These are phyloP conservation scores for Lasiosphaeria ovina DNA, from an alignment of 495 filamentous ascomycete genomes.

Conservation along the genomic window DNA sequence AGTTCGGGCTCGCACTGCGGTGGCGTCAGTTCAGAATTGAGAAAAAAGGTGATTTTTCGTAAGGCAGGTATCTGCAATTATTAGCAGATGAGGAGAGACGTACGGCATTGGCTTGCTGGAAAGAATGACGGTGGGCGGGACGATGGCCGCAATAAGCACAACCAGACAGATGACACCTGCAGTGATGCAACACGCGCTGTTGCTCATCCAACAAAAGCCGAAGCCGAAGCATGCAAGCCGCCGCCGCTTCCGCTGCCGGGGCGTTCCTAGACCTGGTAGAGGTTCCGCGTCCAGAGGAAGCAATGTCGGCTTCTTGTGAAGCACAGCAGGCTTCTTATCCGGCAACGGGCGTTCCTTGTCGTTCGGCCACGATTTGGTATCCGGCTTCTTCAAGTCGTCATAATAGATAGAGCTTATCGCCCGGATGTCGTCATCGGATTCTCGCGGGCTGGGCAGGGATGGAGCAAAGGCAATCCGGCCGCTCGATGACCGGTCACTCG, in stretches of 20 bases:
- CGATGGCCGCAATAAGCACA: neutral
- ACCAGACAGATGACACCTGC: neutral
- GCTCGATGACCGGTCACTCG: neutral
- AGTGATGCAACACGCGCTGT: neutral
- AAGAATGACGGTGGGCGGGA: neutral
- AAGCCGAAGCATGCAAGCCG: neutral
- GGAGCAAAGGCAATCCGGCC: neutral
- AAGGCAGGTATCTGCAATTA: neutral
- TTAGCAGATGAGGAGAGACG: neutral
- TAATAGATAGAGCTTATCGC: neutral
- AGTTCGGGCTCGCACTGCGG: neutral
- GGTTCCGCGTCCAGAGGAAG: neutral
- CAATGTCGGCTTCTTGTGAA: neutral
- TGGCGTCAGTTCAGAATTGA: neutral
- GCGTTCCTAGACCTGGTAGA: neutral
- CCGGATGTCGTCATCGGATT: neutral
- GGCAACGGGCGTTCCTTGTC: neutral
- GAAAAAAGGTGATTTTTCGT: neutral
- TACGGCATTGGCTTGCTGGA: neutral
- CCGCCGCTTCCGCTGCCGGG: neutral
- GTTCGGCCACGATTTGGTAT: neutral
- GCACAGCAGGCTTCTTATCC: neutral
- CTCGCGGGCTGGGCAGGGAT: neutral
- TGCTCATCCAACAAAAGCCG: neutral
- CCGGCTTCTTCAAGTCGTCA: neutral